These are phyloP conservation scores for Pyrus pyrifolia DNA, from an alignment of 306 rosid genomes.

Conservation along the genomic window DNA sequence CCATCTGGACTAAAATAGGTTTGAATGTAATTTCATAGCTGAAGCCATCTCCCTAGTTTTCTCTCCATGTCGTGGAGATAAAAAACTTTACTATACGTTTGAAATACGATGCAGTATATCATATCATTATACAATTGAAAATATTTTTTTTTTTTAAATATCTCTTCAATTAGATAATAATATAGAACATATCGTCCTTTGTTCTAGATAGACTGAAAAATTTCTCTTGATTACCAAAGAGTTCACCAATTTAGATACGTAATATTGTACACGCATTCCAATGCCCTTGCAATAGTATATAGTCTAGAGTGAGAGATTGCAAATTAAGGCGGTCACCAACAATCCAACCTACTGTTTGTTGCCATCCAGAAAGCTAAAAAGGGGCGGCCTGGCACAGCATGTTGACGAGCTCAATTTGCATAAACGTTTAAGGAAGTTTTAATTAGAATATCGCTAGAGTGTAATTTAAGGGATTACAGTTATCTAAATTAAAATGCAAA, in stretches of 20 bases:
- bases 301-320: neutral
- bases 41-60: neutral
- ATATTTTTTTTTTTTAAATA: too few relatives aligned
- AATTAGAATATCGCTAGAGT: too few relatives aligned
- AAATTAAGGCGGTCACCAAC: neutral
- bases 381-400: constrained; percentile 14
- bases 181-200: too few relatives aligned
- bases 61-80: neutral
- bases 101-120: too few relatives aligned
- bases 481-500: too few relatives aligned
- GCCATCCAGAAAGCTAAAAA: constrained; percentile 4
- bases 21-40: neutral
- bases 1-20: neutral
- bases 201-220: too few relatives aligned
- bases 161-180: too few relatives aligned
- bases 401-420: constrained; percentile 13
- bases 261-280: constrained; percentile 13
- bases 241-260: neutral
- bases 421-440: neutral
- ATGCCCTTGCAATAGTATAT: neutral
- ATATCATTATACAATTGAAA: too few relatives aligned
- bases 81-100: too few relatives aligned
- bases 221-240: neutral
- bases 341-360: neutral
- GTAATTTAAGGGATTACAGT: too few relatives aligned